Evolutionary conservation across 169 alveolate genomes (phyloP).

Genomic region (Plasmodium vinckei): DNA sequence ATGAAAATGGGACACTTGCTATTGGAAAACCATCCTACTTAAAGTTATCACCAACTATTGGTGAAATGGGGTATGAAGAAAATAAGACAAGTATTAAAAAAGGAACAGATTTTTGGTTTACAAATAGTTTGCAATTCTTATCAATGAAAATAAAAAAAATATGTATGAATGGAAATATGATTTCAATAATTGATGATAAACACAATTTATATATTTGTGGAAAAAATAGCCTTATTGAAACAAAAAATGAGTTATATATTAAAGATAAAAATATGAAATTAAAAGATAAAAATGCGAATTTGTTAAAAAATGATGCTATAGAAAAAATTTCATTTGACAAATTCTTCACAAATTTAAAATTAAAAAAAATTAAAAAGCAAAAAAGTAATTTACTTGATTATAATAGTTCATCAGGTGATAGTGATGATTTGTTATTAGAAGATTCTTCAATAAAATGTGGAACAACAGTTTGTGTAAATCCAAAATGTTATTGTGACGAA

Average conservation of each 20-base stretch:
- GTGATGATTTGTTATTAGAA: conserved; percentile 62
- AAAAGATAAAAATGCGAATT: conserved; percentile 20
- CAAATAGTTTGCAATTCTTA: conserved; percentile 62
- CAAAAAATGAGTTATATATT: conserved; percentile 36
- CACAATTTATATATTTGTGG: conserved; percentile 68
- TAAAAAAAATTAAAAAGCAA: conserved; percentile 57
- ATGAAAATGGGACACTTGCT: conserved; percentile 66
- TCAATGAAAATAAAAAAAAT: conserved; percentile 63
- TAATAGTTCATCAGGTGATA: conserved; percentile 56
- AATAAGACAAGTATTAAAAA: conserved; percentile 53
- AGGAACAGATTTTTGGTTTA: conserved; percentile 73
- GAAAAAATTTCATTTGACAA: conserved; percentile 58
- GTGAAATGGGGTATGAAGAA: conserved; percentile 48
- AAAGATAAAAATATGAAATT: conserved; percentile 28
- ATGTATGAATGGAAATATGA: conserved; percentile 60
- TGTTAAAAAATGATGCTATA: not conserved
- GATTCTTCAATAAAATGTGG: conserved; percentile 17
- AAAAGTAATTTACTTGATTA: conserved; percentile 38
- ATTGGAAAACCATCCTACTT: conserved; percentile 68
- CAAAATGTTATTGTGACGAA: conserved; percentile 38
- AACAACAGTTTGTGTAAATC: conserved; percentile 15
- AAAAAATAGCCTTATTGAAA: conserved; percentile 33
- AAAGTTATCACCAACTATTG: conserved; percentile 72
- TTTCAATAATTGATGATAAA: conserved; percentile 63
- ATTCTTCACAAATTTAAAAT: conserved; percentile 56